These are phyloP conservation scores for Xylaria sp. DNA, from an alignment of 2,329 filamentous ascomycete genomes.

Conservation along the genomic window DNA sequence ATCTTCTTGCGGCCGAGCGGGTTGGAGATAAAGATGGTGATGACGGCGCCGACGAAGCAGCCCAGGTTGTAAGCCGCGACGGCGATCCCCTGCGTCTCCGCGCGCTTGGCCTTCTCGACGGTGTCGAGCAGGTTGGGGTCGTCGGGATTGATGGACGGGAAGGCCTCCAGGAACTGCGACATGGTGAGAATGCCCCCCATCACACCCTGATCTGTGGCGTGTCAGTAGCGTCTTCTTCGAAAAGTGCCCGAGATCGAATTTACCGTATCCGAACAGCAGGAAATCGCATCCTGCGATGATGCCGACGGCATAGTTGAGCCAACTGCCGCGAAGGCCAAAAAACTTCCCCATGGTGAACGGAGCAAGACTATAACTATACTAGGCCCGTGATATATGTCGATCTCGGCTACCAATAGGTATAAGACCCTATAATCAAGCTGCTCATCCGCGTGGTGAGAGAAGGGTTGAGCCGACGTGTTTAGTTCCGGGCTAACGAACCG, in stretches of 20 bases:
- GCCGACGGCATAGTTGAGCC: constrained; percentile 70
- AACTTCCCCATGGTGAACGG: constrained; percentile 44
- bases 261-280: constrained; percentile 62
- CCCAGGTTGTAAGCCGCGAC: constrained; percentile 63
- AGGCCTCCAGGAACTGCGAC: constrained; percentile 57
- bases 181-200: constrained; percentile 77
- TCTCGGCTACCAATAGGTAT: not conserved
- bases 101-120: constrained; percentile 44
- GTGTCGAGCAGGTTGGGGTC: constrained; percentile 32
- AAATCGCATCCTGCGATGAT: constrained; percentile 75
- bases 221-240: constrained; percentile 9
- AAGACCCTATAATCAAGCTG: not conserved
- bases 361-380: not conserved
- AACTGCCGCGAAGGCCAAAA: constrained; percentile 66
- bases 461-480: not conserved
- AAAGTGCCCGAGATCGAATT: constrained; percentile 10
- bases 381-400: not conserved
- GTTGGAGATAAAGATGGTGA: constrained; percentile 55
- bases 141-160: constrained; percentile 57
- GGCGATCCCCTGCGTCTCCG: constrained; percentile 56
- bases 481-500: not conserved
- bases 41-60: constrained; percentile 55
- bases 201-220: constrained; percentile 69
- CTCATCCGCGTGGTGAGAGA: not conserved
- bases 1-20: constrained; percentile 58